Evolutionary conservation across 1,284 basidiomycete genomes (phyloP), one percentile per base, ranked within the genome.

Genomic region (Tranzscheliella williamsii): DNA sequence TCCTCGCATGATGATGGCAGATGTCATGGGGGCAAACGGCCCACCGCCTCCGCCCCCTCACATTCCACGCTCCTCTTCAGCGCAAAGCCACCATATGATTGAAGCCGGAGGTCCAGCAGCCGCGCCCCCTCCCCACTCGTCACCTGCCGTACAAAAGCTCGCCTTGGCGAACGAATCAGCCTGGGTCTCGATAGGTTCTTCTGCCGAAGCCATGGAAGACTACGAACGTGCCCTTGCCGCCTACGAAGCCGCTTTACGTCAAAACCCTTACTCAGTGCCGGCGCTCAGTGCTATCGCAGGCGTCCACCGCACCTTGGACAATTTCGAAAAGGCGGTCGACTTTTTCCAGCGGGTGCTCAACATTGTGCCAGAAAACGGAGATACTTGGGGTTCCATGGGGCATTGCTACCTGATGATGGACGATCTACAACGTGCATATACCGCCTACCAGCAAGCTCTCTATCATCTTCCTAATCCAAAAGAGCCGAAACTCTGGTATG

Each of bases 381-480:
- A 75, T 30, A 75, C 74, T 15, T 76, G 74, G 74, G 73, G 74
- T 15, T 73, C 74, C 7, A 75, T 76, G 74, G 93, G 78, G 86
- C 93, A 97, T 76, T 97, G 95, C 80, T 94, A 94, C 79, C 85
- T 99, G 47, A 98, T 97, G 93, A 93, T 96, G 78, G 94, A 98
- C 76, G 93, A 98, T 80, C 85, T 99, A 47, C 93, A 95, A 80
- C 95, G 94, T 80, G 95, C 95, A 0, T 98, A 98, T 80, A 88
- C 91, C 1, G 93, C 95, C 5, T 99, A 99, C 80, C 95, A 99
- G 80, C 93, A 98, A 79, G 94, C 94, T 0, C 84, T 99, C 16
- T 96, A 95, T 78, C 85, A 94, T 63, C 85, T 97, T 30, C 91
- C 91, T 3, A 94, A 95, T 72, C 94, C 94, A 24, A 97, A 96